Conservation (phyloP, 768 basidiomycete genomes). For the Xanthoconium purpureum region DNA sequence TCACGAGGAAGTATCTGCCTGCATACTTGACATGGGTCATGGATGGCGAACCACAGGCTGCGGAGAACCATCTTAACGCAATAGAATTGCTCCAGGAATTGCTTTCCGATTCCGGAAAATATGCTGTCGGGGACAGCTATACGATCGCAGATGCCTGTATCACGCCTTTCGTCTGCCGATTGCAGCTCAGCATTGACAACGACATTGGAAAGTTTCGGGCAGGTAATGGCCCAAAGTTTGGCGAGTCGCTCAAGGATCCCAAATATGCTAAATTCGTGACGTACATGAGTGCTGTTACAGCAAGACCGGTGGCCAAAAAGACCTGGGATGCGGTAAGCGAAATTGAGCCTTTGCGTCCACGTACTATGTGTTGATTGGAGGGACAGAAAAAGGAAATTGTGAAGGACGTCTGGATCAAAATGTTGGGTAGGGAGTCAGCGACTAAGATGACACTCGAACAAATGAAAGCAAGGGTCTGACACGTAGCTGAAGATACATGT, state of each 20-base stretch:
- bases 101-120: conserved; percentile 44
- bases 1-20: conserved; percentile 42
- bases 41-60: conserved; percentile 11
- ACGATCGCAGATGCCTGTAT: conserved; percentile 60
- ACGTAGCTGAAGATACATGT: too few relatives aligned
- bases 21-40: conserved; percentile 35
- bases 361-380: not conserved
- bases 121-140: conserved; percentile 40
- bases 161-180: conserved; percentile 53
- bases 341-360: too few relatives aligned
- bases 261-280: conserved; percentile 47
- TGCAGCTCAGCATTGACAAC: conserved; percentile 40
- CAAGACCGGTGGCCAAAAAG: conserved; percentile 49
- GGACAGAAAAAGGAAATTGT: not conserved
- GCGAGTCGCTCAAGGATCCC: conserved; percentile 38
- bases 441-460: not conserved
- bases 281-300: conserved; percentile 46
- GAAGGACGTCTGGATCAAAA: too few relatives aligned
- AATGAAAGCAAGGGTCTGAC: not conserved
- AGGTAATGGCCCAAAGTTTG: conserved; percentile 45
- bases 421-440: not conserved
- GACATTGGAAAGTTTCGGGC: conserved; percentile 49
- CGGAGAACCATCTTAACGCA: too few relatives aligned
- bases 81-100: conserved; percentile 14
- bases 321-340: conserved; percentile 48